Conservation (phyloP, 352 stramenopile species). For the Globisporangium splendens region DNA sequence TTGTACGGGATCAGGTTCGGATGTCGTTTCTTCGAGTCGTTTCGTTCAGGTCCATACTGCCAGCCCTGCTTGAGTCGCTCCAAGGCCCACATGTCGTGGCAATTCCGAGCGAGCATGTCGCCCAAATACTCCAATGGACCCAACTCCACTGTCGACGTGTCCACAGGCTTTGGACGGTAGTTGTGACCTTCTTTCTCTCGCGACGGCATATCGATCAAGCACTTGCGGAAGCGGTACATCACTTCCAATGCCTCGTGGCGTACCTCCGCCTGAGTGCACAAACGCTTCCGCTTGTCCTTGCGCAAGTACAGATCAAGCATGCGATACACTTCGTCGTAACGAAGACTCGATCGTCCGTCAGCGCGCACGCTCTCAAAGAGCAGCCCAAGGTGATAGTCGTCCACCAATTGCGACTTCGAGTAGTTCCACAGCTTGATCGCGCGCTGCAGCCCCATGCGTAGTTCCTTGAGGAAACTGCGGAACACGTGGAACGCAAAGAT, state of each 20-base stretch:
- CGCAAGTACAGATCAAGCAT: slow-evolving; percentile 83
- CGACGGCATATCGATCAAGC: slow-evolving; percentile 86
- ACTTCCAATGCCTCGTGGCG: slow-evolving; percentile 75
- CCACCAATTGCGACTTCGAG: slow-evolving; percentile 69
- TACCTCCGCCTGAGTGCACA: slow-evolving; percentile 72
- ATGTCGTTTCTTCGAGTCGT: slow-evolving; percentile 71
- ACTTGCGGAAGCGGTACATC: slow-evolving; percentile 88
- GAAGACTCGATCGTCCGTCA: slow-evolving; percentile 68
- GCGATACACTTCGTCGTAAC: slow-evolving; percentile 82
- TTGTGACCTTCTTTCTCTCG: slow-evolving; percentile 87
- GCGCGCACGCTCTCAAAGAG: slow-evolving; percentile 76
- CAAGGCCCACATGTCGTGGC: slow-evolving; percentile 84
- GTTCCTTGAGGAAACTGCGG: slow-evolving; percentile 65
- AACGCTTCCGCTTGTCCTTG: slow-evolving; percentile 67
- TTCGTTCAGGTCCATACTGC: slow-evolving; percentile 64
- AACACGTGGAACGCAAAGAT: slow-evolving; percentile 72
- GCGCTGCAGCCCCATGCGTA: slow-evolving; percentile 65
- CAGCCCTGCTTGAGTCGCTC: slow-evolving; percentile 85
- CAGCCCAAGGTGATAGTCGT: slow-evolving; percentile 80
- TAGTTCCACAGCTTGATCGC: slow-evolving; percentile 85
- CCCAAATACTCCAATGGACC: slow-evolving; percentile 67
- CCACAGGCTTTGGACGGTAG: slow-evolving; percentile 81
- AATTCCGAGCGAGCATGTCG: slow-evolving; percentile 80
- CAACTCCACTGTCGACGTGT: slow-evolving; percentile 71
- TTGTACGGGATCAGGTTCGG: slow-evolving; percentile 84